phyloP scores from a whole-genome alignment of 129 eudicot species.

The Flaveria sonorensis region DNA sequence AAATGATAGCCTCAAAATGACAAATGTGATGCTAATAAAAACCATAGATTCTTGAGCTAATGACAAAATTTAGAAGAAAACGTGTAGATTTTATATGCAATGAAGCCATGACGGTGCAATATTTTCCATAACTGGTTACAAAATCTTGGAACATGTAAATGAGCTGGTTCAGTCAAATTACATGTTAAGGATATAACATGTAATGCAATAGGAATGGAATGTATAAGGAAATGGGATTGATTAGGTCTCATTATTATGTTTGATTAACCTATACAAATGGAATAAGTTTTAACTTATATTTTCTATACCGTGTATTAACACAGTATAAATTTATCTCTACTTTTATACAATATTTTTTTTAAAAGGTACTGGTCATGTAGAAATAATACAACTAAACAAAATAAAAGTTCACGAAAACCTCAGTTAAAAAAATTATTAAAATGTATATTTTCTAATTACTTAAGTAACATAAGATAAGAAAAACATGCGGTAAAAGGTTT shows the following conservation, averaged over 20 bases:
- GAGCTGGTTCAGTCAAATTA: not conserved
- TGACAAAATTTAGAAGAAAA: not conserved
- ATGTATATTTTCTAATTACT: not conserved
- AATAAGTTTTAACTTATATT: not conserved
- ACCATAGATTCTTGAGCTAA: not conserved
- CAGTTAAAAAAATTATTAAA: not conserved
- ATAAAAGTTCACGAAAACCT: not conserved
- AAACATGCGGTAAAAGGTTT: not conserved
- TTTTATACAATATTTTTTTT: not conserved
- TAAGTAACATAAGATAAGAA: not conserved
- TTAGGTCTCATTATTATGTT: not conserved
- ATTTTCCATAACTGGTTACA: not conserved
- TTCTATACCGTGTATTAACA: too few species aligned
- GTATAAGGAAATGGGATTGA: not conserved
- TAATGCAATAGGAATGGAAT: conserved; percentile 7
- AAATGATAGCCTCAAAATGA: not conserved
- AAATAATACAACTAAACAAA: conserved; percentile 2
- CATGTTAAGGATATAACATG: not conserved
- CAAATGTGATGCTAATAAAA: conserved; percentile 2
- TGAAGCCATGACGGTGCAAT: not conserved
- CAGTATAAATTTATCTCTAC: not conserved
- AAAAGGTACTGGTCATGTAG: not conserved
- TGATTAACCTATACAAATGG: not conserved
- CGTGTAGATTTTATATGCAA: not conserved
- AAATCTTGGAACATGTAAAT: not conserved